phyloP scores from a whole-genome alignment of 768 basidiomycete species.

The Butyriboletus loyo region DNA sequence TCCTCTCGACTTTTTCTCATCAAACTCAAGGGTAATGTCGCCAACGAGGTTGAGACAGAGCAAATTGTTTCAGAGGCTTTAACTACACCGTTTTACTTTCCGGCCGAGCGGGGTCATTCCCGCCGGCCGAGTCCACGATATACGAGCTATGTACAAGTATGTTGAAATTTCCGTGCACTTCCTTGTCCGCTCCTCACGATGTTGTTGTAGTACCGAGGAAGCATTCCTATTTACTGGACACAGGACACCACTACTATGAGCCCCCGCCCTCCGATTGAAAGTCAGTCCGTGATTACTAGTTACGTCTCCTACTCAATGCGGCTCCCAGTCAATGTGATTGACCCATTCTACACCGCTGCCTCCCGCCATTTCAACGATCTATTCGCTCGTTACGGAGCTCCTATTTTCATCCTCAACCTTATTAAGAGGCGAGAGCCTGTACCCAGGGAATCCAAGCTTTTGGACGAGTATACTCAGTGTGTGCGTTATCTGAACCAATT shows the following conservation, averaged over 20 bases:
- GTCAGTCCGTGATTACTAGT: conserved; percentile 43
- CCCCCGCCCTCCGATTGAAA: conserved; percentile 95
- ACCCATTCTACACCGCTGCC: conserved; percentile 93
- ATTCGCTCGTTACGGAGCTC: conserved; percentile 84
- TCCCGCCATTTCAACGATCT: conserved; percentile 92
- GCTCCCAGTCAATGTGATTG: conserved; percentile 77
- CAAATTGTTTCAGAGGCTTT: conserved; percentile 92
- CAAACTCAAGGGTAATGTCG: conserved; percentile 79
- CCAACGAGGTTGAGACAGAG: conserved; percentile 98
- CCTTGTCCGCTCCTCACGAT: background rate
- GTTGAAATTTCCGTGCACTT: background rate
- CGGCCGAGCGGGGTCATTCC: conserved; percentile 36
- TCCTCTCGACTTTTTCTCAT: background rate
- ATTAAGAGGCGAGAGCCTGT: conserved; percentile 83
- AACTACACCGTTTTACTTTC: conserved; percentile 86
- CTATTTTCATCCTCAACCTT: conserved; percentile 88
- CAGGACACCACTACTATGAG: conserved; percentile 89
- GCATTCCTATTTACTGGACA: conserved; percentile 95
- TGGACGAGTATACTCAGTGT: conserved; percentile 90
- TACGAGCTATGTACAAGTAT: conserved; percentile 91
- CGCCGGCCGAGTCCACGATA: conserved; percentile 78
- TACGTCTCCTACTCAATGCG: conserved; percentile 1
- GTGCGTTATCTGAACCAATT: conserved; percentile 94
- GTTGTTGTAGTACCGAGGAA: conserved; percentile 75
- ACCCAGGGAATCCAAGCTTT: conserved; percentile 84